Evolutionary conservation across 2,329 filamentous ascomycete species (phyloP).

Genomic region (Talaromyces sp.): DNA sequence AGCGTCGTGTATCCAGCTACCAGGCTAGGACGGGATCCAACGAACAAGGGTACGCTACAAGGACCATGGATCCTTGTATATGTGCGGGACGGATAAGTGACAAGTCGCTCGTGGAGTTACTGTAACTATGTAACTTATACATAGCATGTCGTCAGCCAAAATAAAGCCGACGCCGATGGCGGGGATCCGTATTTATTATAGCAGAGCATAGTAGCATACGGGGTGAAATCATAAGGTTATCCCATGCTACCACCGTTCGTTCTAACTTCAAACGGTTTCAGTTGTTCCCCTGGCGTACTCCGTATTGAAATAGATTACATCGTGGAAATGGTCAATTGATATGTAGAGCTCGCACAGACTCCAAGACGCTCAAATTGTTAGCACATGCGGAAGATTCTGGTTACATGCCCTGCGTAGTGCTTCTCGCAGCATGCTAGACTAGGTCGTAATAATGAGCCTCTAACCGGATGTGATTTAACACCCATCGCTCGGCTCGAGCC

Average conservation of each 20-base stretch:
- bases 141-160: background rate
- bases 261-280: constrained; percentile 1
- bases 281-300: background rate
- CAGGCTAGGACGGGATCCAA: background rate
- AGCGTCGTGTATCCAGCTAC: background rate
- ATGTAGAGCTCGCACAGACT: constrained; percentile 2
- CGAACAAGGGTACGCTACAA: background rate
- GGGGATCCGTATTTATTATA: background rate
- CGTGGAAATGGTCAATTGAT: background rate
- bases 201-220: background rate
- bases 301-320: background rate
- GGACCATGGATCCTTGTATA: background rate
- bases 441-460: background rate
- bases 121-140: no score
- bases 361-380: background rate
- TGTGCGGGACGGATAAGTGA: background rate
- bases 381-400: background rate
- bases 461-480: background rate
- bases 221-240: background rate
- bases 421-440: background rate
- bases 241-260: background rate
- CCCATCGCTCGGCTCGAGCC: background rate
- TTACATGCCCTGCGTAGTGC: background rate
- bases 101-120: background rate
- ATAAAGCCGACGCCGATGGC: background rate